These are phyloP conservation scores for Penicillium sp. DNA, from an alignment of 2,329 filamentous ascomycete species.

Conservation along the genomic window DNA sequence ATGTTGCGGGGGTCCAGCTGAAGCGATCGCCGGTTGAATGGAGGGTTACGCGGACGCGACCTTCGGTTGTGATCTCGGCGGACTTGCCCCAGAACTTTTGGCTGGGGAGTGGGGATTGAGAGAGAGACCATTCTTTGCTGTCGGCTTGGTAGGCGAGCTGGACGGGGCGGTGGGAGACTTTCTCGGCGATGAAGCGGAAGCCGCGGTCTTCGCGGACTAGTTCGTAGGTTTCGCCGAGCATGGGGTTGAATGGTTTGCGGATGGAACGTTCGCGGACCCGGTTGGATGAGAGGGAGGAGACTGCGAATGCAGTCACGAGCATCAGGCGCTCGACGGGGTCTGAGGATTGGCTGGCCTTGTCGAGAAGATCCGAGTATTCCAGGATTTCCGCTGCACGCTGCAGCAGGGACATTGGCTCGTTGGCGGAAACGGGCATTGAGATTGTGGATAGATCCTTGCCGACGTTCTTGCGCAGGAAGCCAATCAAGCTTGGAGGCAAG, in stretches of 20 bases:
- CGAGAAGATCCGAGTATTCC: constrained; percentile 84
- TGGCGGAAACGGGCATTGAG: constrained; percentile 95
- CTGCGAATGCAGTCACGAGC: constrained; percentile 84
- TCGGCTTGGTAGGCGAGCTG: constrained; percentile 93
- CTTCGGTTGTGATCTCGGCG: constrained; percentile 90
- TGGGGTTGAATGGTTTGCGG: constrained; percentile 95
- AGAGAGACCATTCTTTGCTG: constrained; percentile 77
- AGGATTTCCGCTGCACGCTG: constrained; percentile 88
- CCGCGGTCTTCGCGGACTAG: constrained; percentile 83
- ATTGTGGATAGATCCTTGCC: constrained; percentile 97
- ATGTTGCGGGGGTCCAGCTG: constrained; percentile 84
- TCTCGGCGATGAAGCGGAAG: constrained; percentile 91
- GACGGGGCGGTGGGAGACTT: constrained; percentile 89
- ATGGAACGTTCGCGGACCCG: constrained; percentile 88
- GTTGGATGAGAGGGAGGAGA: constrained; percentile 79
- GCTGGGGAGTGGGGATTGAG: constrained; percentile 82
- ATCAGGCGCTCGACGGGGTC: constrained; percentile 72
- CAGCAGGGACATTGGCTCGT: constrained; percentile 85
- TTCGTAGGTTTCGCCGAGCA: constrained; percentile 94
- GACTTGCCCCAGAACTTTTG: constrained; percentile 99
- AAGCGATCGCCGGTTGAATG: constrained; percentile 78
- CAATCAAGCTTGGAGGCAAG: constrained; percentile 84
- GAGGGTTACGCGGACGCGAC: constrained; percentile 75
- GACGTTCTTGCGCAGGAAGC: constrained; percentile 94
- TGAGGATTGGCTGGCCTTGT: constrained; percentile 63